These are phyloP conservation scores for Dalbergia oliveri DNA, from an alignment of 306 rosid genomes.

Conservation along the genomic window DNA sequence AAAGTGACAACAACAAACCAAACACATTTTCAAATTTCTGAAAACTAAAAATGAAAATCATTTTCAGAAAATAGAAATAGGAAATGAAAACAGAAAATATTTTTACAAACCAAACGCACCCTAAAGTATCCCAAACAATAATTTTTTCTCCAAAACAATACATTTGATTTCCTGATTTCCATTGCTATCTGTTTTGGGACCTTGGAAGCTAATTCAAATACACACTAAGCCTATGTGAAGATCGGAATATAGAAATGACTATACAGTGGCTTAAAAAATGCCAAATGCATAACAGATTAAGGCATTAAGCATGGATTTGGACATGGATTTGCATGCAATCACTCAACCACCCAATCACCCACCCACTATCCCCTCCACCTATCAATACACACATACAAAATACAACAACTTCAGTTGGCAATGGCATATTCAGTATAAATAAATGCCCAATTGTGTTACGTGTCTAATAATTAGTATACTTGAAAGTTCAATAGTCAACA, in stretches of 20 bases:
- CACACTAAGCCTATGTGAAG: conserved; percentile 21
- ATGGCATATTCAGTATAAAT: conserved; percentile 12
- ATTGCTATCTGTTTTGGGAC: conserved; percentile 7
- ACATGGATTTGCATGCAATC: conserved; percentile 23
- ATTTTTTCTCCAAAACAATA: background rate
- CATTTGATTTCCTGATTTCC: background rate
- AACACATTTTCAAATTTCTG: too few relatives aligned
- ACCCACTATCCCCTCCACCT: conserved; percentile 18
- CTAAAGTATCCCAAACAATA: background rate
- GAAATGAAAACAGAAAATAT: too few relatives aligned
- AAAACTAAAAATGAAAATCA: too few relatives aligned
- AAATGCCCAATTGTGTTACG: conserved; percentile 5
- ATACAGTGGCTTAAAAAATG: conserved; percentile 7
- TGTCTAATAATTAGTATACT: conserved; percentile 21
- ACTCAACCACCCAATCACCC: conserved; percentile 28
- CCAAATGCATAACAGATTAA: conserved; percentile 3
- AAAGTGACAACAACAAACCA: too few relatives aligned
- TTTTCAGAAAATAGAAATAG: too few relatives aligned
- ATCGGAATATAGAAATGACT: conserved; percentile 24
- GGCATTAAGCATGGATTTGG: background rate
- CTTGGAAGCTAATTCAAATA: conserved; percentile 22
- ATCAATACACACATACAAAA: background rate
- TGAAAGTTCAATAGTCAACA: conserved; percentile 9
- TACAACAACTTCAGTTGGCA: conserved; percentile 11
- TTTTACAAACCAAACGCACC: too few relatives aligned